Base-by-base conservation (phyloP, 192 early-diverging fungal genomes). In the Podila minutissima region DNA sequence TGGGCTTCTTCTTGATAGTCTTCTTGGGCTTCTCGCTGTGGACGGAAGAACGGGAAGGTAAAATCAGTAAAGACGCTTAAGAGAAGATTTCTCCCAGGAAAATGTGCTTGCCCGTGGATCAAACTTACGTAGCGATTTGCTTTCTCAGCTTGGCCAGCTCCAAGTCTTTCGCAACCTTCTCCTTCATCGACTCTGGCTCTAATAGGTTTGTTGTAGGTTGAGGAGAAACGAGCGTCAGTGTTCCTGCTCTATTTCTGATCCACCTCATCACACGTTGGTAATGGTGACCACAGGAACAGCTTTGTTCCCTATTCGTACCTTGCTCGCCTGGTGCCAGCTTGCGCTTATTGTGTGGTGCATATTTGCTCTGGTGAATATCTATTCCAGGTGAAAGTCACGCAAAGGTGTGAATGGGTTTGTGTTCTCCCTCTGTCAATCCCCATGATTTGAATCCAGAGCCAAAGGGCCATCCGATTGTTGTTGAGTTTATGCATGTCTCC, bases 311-410 rank as follows among this genome's bases (percentile, higher is more conserved):
- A 1, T 61, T 19, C 61, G 33, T 64, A 79, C 76, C 76, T 46
- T 68, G 19, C 55, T 72, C 51, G 41, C 76, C 71, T 29, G 59
- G 32, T 17, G 66, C 66, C 24, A 65, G 48, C 66, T 81, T 81
- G 28, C 61, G 69, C 71, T 69, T 81, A 24, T 81, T 81, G 32
- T 81, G 76, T 59, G 70, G 76, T 19, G 76, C 70, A 81, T 81
- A 81, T 59, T 73, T 81, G 3, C 50, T 32, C 32, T 73, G 70
- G 62, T 81, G 76, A 22, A 81, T 73, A 73, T 81, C 76, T 81
- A 41, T 8, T 37, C 11, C 17, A 31, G 19, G 6, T 61, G 59
- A 55, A 55, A 55, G 53, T 55, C n/a, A 55, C 22, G 11, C 24
- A 55, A 15, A 55, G 6, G n/a, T 11, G 19, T 19, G 24, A 10